Evolutionary conservation across 805 yeast genomes (phyloP), one percentile per base, ranked within the genome.

Genomic region (Ogataea henricii): DNA sequence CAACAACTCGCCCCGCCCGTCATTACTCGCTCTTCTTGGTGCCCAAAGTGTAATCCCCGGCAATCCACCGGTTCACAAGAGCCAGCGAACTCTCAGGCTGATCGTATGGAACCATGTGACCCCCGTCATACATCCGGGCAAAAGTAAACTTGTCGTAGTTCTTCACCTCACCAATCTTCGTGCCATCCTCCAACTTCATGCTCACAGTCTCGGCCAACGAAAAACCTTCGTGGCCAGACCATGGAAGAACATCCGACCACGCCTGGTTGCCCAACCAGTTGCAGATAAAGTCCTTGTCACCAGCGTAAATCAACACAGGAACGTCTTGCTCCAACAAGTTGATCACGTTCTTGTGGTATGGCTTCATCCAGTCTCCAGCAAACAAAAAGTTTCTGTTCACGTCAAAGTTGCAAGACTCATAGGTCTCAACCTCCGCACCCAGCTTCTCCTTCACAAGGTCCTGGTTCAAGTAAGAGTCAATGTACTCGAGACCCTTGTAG

Each of bases 71-170:
- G 69, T 86, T 83, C 17, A 87, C 75, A 85, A 89, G 79, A 29
- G 79, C 78, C 57, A 83, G 74, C 2, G 94, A 73, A 55, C 77
- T 77, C 57, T 77, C 84, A 7, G 96, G 96, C 70, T 88, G 92
- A 67, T 89, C 92, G 58, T 76, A 85, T 25, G 96, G 96, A 55
- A 89, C 96, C 96, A 89, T 87, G 67, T 89, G 97, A 9, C 96
- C 96, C 32, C 92, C 96, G 53, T 82, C 87, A 55, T 67, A 85
- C 34, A 89, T 76, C 64, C 96, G 78, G 60, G 89, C 74, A 69
- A 86, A 89, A 3, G 95, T 83, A 61, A 89, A 83, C 36, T 82
- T 77, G 20, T 78, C 82, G 59, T 70, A 78, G 64, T 81, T 85
- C 72, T 89, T 89, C 23, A 83, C 85, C 59, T 85, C 81, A 50